Percentiles rank a stretch among this genome's conserved stretches.
These are phyloP conservation scores for Tephrocybe sp. DNA, from an alignment of 768 basidiomycete species.

Conservation along the genomic window DNA sequence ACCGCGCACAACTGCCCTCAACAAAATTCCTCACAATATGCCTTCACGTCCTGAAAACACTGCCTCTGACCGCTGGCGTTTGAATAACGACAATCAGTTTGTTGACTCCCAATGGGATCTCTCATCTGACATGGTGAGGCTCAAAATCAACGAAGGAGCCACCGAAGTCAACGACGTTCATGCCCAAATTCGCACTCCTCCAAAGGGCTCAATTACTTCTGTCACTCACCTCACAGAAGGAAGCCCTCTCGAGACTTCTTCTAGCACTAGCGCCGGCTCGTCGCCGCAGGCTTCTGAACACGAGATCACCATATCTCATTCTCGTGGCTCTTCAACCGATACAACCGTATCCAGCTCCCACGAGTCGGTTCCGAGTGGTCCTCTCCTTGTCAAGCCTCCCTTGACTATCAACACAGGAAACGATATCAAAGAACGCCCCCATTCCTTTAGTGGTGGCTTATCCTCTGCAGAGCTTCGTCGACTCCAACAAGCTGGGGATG, in stretches of 20 bases:
- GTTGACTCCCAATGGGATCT: conserved; percentile 70
- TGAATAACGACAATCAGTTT: conserved; percentile 61
- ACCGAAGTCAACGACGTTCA: conserved; percentile 51
- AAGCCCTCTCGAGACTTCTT: conserved; percentile 73
- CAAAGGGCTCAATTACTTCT: conserved; percentile 58
- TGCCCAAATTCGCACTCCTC: conserved; percentile 60
- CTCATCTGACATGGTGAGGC: conserved; percentile 67
- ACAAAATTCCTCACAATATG: conserved; percentile 44
- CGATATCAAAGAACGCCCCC: conserved; percentile 75
- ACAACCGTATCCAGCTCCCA: conserved; percentile 61
- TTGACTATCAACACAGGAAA: conserved; percentile 48
- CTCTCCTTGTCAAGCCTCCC: conserved; percentile 51
- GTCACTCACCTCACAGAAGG: conserved; percentile 59
- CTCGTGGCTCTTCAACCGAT: conserved; percentile 82
- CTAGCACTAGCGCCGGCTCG: conserved; percentile 68
- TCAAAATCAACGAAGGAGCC: conserved; percentile 60
- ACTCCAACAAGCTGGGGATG: conserved; percentile 65
- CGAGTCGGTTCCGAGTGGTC: conserved; percentile 54
- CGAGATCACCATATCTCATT: conserved; percentile 66
- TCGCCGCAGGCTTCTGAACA: conserved; percentile 70
- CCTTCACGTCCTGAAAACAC: conserved; percentile 42
- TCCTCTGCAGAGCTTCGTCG: conserved; percentile 73
- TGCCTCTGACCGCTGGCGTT: conserved; percentile 56
- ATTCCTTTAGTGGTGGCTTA: conserved; percentile 78
- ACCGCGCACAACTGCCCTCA: conserved; percentile 28